These are phyloP conservation scores for Chlamydomonas applanata DNA, from an alignment of 139 green algal genomes.

Conservation along the genomic window DNA sequence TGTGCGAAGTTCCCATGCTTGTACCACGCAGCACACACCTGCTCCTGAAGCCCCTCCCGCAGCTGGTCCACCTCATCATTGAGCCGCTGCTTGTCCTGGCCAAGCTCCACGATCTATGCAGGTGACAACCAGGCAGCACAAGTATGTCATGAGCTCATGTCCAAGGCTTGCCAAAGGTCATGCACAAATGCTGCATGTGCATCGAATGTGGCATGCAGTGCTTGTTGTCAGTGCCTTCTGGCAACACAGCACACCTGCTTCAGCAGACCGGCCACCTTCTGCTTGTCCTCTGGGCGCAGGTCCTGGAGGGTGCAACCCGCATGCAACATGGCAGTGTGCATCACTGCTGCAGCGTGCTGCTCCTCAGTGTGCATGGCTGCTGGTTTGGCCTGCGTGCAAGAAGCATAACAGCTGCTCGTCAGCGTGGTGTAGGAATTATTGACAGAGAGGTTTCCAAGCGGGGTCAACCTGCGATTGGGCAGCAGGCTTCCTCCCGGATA, in stretches of 20 bases:
- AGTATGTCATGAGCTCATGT: background rate
- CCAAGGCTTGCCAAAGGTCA: no score
- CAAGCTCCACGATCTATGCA: slow-evolving; percentile 50
- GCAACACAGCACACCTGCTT: slow-evolving; percentile 35
- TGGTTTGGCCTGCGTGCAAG: no score
- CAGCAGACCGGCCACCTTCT: slow-evolving; percentile 52
- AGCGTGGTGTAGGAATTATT: no score
- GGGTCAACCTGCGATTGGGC: no score
- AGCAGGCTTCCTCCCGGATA: no score
- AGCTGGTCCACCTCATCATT: slow-evolving; percentile 10
- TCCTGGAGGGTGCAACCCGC: slow-evolving; percentile 40
- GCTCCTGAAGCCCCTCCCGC: slow-evolving; percentile 3
- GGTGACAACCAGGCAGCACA: background rate
- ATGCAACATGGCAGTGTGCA: slow-evolving; percentile 2
- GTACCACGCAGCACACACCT: background rate
- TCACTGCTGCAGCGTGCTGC: no score
- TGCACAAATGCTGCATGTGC: no score
- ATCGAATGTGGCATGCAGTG: no score
- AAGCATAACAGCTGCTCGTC: no score
- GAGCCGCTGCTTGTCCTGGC: slow-evolving; percentile 33
- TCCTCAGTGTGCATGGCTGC: no score
- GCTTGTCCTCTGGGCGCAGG: slow-evolving; percentile 52
- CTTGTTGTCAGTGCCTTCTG: background rate
- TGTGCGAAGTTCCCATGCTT: no score
- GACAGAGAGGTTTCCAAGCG: no score